These are phyloP conservation scores for Puccinia sorghi DNA, from an alignment of 1,284 basidiomycete species.

Conservation along the genomic window DNA sequence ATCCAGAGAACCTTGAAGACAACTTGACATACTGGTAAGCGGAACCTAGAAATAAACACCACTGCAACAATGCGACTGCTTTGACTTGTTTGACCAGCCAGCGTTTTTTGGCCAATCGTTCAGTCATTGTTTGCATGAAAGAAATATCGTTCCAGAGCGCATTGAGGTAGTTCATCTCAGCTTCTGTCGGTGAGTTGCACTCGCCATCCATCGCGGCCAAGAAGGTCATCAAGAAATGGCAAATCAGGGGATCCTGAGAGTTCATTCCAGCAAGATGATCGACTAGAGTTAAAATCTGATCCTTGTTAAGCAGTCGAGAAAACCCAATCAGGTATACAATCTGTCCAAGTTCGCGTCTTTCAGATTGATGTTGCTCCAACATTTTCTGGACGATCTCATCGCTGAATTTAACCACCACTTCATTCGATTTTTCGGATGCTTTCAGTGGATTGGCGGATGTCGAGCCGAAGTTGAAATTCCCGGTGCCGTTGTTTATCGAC, in stretches of 20 bases:
- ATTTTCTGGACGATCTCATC: constrained; percentile 50
- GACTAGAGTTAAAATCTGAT: constrained; percentile 28
- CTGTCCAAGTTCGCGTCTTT: constrained; percentile 48
- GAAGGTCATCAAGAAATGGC: constrained; percentile 48
- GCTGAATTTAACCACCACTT: constrained; percentile 42
- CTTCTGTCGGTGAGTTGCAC: constrained; percentile 29
- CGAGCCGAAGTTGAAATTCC: constrained; percentile 24
- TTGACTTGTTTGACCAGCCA: constrained; percentile 49
- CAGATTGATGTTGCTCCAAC: constrained; percentile 47
- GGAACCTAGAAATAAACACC: constrained; percentile 47
- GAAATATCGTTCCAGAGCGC: constrained; percentile 35
- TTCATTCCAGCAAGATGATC: constrained; percentile 45
- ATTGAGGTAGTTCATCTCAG: constrained; percentile 31
- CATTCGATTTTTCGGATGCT: constrained; percentile 35
- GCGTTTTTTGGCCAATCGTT: constrained; percentile 37
- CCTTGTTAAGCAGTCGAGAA: constrained; percentile 31
- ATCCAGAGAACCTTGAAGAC: background rate
- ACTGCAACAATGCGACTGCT: constrained; percentile 49
- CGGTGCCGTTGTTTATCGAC: constrained; percentile 1
- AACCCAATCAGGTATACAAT: constrained; percentile 48
- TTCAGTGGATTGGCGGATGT: constrained; percentile 1
- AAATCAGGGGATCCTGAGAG: constrained; percentile 44
- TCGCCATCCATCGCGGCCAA: constrained; percentile 45
- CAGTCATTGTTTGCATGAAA: constrained; percentile 39
- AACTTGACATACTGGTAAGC: constrained; percentile 48